Evolutionary conservation across 352 stramenopile genomes (phyloP).

Genomic region (Halophytophthora polymorphica): DNA sequence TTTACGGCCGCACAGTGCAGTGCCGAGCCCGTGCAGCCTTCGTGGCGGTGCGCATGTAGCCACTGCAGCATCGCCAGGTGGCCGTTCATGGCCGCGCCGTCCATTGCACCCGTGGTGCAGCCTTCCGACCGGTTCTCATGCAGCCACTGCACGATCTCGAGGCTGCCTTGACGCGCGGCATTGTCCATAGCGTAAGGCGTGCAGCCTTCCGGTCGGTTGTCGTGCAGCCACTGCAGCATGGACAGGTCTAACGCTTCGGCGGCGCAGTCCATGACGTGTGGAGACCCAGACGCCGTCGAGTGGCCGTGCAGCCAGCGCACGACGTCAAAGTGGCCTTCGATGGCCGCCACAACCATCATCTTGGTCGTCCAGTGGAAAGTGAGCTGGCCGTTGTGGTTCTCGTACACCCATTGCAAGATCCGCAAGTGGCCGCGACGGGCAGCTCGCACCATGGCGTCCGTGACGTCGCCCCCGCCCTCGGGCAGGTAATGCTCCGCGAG

Average conservation of each 20-base stretch:
- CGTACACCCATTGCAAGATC: conserved; percentile 19
- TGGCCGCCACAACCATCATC: conserved; percentile 37
- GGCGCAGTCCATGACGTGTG: conserved; percentile 36
- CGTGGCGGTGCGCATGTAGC: conserved; percentile 24
- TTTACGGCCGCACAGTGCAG: conserved; percentile 29
- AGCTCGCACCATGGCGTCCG: conserved; percentile 25
- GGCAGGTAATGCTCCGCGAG: conserved; percentile 20
- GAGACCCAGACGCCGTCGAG: conserved; percentile 24
- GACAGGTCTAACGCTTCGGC: conserved; percentile 26
- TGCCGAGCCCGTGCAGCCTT: conserved; percentile 27
- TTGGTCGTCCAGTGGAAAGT: conserved; percentile 30
- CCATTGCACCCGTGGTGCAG: conserved; percentile 29
- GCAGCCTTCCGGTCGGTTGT: conserved; percentile 30
- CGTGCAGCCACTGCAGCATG: conserved; percentile 37
- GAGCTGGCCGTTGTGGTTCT: conserved; percentile 8
- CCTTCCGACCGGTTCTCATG: conserved; percentile 24
- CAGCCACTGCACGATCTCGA: conserved; percentile 34
- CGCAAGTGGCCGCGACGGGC: conserved; percentile 21
- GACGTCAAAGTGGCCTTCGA: conserved; percentile 39
- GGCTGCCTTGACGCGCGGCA: conserved; percentile 23
- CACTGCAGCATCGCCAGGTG: conserved; percentile 30
- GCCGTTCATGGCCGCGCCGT: conserved; percentile 28
- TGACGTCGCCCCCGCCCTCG: conserved; percentile 17
- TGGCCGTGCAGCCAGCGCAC: conserved; percentile 31
- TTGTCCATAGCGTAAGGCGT: conserved; percentile 37